Percentiles rank a stretch among this genome's conserved stretches.
These are phyloP conservation scores for Clavariopsis aquatica DNA, from an alignment of 495 filamentous ascomycete species.

Conservation along the genomic window DNA sequence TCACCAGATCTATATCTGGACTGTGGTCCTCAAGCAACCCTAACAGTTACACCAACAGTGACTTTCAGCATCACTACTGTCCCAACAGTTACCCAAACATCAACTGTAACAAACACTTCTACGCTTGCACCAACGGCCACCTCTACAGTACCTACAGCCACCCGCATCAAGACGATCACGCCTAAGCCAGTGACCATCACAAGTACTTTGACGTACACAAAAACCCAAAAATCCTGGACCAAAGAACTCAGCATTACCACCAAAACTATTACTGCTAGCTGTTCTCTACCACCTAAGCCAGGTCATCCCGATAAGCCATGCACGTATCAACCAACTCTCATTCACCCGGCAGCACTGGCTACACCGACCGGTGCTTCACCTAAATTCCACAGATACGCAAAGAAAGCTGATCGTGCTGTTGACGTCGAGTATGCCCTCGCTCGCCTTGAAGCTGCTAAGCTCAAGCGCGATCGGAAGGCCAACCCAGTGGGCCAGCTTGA, in stretches of 20 bases:
- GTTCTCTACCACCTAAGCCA: slow-evolving; percentile 25
- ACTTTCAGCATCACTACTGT: slow-evolving; percentile 39
- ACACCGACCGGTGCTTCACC: slow-evolving; percentile 9
- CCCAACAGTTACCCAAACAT: slow-evolving; percentile 24
- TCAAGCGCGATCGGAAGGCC: slow-evolving; percentile 20
- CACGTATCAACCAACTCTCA: slow-evolving; percentile 38
- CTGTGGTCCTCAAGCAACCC: slow-evolving; percentile 41
- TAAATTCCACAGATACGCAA: slow-evolving; percentile 22
- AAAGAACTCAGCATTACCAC: slow-evolving; percentile 33
- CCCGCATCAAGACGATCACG: slow-evolving; percentile 36
- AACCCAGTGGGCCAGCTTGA: slow-evolving; percentile 15
- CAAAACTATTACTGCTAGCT: slow-evolving; percentile 38
- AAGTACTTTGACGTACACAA: slow-evolving; percentile 35
- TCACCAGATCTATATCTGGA: slow-evolving; percentile 29
- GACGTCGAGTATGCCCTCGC: slow-evolving; percentile 33
- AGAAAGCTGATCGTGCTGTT: slow-evolving; percentile 28
- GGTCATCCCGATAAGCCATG: slow-evolving; percentile 32
- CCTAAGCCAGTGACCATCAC: slow-evolving; percentile 37
- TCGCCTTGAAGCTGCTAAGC: slow-evolving; percentile 30
- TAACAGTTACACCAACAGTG: slow-evolving; percentile 31
- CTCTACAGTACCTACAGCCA: slow-evolving; percentile 37
- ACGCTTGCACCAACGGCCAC: slow-evolving; percentile 31
- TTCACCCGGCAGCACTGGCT: slow-evolving; percentile 27
- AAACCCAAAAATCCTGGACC: slow-evolving; percentile 24
- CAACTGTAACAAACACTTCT: slow-evolving; percentile 9